These are phyloP conservation scores for Xylaria telfairii DNA, from an alignment of 495 filamentous ascomycete species.

Conservation along the genomic window DNA sequence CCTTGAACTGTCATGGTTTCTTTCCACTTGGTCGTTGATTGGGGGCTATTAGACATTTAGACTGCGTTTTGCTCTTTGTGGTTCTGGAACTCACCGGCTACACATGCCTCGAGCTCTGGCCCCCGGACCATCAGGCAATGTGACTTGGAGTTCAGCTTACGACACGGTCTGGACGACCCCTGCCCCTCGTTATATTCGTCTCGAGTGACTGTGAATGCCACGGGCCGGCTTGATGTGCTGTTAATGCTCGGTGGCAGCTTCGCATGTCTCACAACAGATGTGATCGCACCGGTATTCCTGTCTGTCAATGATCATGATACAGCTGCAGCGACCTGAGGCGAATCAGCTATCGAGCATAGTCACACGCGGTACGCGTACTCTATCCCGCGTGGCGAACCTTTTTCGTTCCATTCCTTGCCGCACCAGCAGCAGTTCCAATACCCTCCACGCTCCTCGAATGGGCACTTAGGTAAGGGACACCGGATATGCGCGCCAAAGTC, in stretches of 20 bases:
- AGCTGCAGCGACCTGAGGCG: constrained; percentile 44
- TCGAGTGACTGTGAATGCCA: constrained; percentile 3
- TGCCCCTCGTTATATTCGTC: constrained; percentile 9
- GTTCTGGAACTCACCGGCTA: constrained; percentile 12
- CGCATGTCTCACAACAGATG: constrained; percentile 47
- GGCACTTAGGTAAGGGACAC: constrained; percentile 45
- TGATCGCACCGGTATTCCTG: constrained; percentile 48
- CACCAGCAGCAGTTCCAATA: constrained; percentile 53
- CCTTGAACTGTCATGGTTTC: neutral
- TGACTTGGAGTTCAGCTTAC: neutral
- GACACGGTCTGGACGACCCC: neutral
- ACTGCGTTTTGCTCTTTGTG: neutral
- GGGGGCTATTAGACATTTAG: neutral
- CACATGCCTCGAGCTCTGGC: neutral
- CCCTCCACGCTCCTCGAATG: constrained; percentile 45
- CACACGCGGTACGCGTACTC: neutral
- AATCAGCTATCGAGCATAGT: neutral
- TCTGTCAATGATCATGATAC: constrained; percentile 48
- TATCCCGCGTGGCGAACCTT: constrained; percentile 28
- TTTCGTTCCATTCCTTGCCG: constrained; percentile 47
- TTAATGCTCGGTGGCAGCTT: constrained; percentile 38
- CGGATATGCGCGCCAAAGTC: constrained; percentile 37
- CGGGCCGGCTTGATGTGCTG: neutral
- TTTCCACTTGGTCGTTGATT: neutral
- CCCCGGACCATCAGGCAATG: neutral